Conservation (phyloP, 1,284 basidiomycete genomes). For the Marasmius tenuissimus region DNA sequence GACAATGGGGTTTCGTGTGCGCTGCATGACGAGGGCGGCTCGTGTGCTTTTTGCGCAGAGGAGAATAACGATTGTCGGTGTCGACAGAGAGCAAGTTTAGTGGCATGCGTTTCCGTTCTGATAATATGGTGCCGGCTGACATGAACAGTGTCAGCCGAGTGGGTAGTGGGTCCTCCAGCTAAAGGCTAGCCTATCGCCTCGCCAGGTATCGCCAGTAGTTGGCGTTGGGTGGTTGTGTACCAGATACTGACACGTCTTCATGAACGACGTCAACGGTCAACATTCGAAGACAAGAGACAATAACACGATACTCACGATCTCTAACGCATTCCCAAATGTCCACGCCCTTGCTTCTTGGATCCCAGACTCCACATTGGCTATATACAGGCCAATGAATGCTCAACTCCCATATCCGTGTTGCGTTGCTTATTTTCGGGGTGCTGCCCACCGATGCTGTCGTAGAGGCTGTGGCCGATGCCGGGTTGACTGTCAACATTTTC, state of each 20-base stretch:
- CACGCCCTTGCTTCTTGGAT: slow-evolving; percentile 59
- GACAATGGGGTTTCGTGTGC: no score
- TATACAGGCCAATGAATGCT: slow-evolving; percentile 61
- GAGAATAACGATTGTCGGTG: no score
- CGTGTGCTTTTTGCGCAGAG: no score
- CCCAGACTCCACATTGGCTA: slow-evolving; percentile 70
- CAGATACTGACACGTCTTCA: slow-evolving; percentile 58
- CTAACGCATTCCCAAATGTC: slow-evolving; percentile 72
- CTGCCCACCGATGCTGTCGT: no score
- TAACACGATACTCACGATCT: slow-evolving; percentile 49
- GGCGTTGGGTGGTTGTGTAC: slow-evolving; percentile 62
- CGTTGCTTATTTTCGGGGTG: slow-evolving; percentile 45
- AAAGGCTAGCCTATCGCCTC: slow-evolving; percentile 43
- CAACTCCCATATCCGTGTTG: slow-evolving; percentile 68
- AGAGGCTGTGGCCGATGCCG: no score
- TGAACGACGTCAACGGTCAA: background rate
- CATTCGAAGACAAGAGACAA: slow-evolving; percentile 6
- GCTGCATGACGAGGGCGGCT: no score
- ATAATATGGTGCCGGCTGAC: no score
- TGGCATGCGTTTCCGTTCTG: no score
- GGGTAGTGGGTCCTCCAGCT: background rate
- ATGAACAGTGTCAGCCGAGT: no score
- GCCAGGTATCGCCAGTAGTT: slow-evolving; percentile 68
- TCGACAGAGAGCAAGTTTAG: no score
- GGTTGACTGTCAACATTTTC: no score